phyloP scores from a whole-genome alignment of 2,329 filamentous ascomycete genomes.

The Fusarium redolens region DNA sequence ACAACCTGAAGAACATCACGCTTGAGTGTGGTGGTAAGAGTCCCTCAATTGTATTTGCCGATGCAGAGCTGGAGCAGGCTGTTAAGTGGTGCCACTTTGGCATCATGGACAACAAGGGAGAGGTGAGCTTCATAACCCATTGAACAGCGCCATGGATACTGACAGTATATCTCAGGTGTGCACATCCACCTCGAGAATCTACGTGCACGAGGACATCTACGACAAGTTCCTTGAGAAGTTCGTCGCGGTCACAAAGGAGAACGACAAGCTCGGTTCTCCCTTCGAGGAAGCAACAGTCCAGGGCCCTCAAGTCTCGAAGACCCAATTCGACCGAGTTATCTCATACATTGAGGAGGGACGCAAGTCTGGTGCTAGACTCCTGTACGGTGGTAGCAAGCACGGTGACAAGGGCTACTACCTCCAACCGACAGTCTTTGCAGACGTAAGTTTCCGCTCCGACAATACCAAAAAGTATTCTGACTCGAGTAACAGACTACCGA shows the following conservation, averaged over 20 bases:
- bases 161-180: conserved; percentile 57
- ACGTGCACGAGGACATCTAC: conserved; percentile 66
- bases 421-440: conserved; percentile 44
- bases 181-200: conserved; percentile 67
- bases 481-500: conserved; percentile 32
- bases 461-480: conserved; percentile 36
- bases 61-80: conserved; percentile 69
- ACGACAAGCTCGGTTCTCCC: conserved; percentile 70
- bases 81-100: conserved; percentile 61
- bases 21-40: conserved; percentile 70
- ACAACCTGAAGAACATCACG: conserved; percentile 68
- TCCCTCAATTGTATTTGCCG: conserved; percentile 67
- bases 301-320: conserved; percentile 73
- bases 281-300: conserved; percentile 72
- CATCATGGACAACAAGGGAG: conserved; percentile 67
- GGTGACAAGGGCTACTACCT: conserved; percentile 45
- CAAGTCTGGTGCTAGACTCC: conserved; percentile 69
- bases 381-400: conserved; percentile 49
- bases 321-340: conserved; percentile 72
- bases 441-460: conserved; percentile 27
- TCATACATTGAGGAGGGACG: conserved; percentile 74
- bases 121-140: conserved; percentile 50
- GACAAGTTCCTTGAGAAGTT: conserved; percentile 71
- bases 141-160: not conserved
- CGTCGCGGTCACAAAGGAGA: conserved; percentile 56